Evolutionary conservation across 441 rosid genomes (phyloP).

Genomic region (Gossypium gossypioides): DNA sequence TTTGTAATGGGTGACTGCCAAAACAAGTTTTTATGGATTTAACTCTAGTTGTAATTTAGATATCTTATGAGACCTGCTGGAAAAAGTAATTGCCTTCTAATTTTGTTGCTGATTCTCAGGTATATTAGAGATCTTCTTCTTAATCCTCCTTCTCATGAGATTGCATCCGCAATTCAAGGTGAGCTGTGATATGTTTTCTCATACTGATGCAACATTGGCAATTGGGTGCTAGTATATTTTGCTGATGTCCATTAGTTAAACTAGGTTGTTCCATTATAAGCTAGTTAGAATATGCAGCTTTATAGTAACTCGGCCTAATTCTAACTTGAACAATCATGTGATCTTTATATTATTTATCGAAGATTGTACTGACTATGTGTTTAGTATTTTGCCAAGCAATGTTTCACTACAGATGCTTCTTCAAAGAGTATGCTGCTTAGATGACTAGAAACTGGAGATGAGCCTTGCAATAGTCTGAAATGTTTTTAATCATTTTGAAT

Average conservation of each 20-base stretch:
- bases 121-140: constrained; percentile 87
- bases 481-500: background rate
- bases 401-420: background rate
- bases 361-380: background rate
- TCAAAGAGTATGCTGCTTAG: constrained; percentile 2
- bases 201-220: background rate
- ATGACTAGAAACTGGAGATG: background rate
- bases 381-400: background rate
- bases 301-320: background rate
- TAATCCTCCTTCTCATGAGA: constrained; percentile 88
- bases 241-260: background rate
- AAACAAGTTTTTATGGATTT: constrained; percentile 3
- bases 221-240: constrained; percentile 3
- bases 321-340: background rate
- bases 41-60: background rate
- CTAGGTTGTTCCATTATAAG: background rate
- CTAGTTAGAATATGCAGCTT: background rate
- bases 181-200: constrained; percentile 6
- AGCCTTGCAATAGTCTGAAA: background rate
- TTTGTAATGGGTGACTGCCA: background rate
- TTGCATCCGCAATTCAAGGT: constrained; percentile 90
- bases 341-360: background rate
- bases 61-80: background rate
- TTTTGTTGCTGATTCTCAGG: constrained; percentile 34
- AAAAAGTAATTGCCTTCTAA: constrained; percentile 1